Evolutionary conservation across 768 basidiomycete genomes (phyloP).

Genomic region (Rhizopogon vinicolor): DNA sequence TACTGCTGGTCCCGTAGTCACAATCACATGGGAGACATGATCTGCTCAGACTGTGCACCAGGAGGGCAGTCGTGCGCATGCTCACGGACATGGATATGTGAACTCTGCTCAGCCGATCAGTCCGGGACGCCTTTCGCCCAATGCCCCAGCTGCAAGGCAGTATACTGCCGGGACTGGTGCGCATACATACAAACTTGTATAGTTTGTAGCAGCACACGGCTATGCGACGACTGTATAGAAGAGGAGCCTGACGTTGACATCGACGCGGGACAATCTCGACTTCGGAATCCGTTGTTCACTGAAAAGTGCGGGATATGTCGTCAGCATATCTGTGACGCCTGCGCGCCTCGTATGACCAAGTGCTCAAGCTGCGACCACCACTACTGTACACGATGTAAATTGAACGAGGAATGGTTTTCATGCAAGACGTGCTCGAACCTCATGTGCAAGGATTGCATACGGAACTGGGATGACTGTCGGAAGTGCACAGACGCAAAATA

Average conservation of each 20-base stretch:
- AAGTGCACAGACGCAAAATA: not conserved
- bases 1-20: not conserved
- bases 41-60: not conserved
- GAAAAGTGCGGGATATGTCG: not conserved
- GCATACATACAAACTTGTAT: not conserved
- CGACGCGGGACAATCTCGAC: not conserved
- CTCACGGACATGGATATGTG: not conserved
- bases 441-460: constrained; percentile 1
- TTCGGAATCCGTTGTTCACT: not conserved
- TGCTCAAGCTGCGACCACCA: not conserved
- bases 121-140: not conserved
- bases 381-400: not conserved
- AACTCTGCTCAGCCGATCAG: not conserved
- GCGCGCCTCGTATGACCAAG: not conserved
- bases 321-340: not conserved
- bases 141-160: not conserved
- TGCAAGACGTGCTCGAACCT: not conserved
- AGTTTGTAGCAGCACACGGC: not conserved
- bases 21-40: not conserved
- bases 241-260: not conserved
- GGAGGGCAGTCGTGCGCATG: not conserved
- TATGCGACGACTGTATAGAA: not conserved
- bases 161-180: not conserved
- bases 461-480: not conserved
- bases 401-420: not conserved